Evolutionary conservation across 306 rosid genomes (phyloP), one percentile per base, ranked within the genome.

Genomic region (Casuarina equisetifolia): DNA sequence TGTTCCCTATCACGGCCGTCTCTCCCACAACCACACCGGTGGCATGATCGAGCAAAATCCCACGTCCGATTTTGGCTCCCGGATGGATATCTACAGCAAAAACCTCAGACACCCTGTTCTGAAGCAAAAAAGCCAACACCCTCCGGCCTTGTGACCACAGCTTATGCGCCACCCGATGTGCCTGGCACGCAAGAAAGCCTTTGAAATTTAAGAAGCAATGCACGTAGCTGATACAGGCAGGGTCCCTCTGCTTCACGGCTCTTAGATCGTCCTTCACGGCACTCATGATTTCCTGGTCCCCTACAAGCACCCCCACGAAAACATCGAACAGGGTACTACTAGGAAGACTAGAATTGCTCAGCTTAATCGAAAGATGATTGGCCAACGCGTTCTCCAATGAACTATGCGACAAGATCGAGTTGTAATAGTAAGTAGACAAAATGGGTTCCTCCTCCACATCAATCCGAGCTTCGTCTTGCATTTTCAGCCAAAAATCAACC

Each of bases 151-250:
- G 78, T 38, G 68, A 62, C 84, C 84, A 76, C 10, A 75, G 57
- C 46, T 76, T 71, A 59, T 83, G 83, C 15, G 86, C 83, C 17
- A 71, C 75, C 17, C 86, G 38, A 53, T 83, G 78, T 1, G 86
- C 76, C 49, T 83, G 84, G 55, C 78, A 62, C 7, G 83, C 83
- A 5, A 61, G 83, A 64, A 83, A 83, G 25, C 86, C 81, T 70
- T 83, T 70, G 46, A 67, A 61, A 46, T 75, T 75, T 54, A 76
- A 63, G 43, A 70, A 70, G 39, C 80, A 75, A 20, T 70, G 84
- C 49, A 52, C 74, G 39, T 70, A 72, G 3, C 69, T 79, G 9
- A 57, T 55, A 39, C 78, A 63, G 16, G 83, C 78, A n/a, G 83
- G 81, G 74, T 74, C 86, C 75, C 83, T 59, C 35, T 79, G 75